phyloP scores from a whole-genome alignment of 1,139 yeast species.

The Protomyces macrosporus region DNA sequence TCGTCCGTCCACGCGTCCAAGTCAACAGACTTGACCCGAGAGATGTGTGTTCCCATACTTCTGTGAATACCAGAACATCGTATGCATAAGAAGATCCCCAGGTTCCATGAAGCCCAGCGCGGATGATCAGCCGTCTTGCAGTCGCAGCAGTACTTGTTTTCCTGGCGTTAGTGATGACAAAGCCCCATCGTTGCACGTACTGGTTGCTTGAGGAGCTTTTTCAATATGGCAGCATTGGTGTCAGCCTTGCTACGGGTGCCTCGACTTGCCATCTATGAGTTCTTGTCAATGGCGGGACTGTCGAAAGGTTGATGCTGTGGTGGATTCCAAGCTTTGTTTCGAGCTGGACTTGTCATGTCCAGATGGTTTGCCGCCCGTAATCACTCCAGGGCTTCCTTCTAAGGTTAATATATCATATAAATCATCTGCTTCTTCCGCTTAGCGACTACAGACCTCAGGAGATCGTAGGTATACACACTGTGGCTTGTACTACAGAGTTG shows the following conservation, averaged over 20 bases:
- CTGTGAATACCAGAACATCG: constrained; percentile 93
- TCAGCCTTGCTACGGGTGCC: constrained; percentile 35
- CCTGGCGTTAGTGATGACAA: constrained; percentile 31
- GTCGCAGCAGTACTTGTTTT: constrained; percentile 79
- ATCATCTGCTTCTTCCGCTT: too few relatives aligned
- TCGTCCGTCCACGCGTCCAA: constrained; percentile 96
- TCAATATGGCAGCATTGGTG: constrained; percentile 59
- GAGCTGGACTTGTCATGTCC: too few relatives aligned
- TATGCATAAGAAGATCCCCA: constrained; percentile 89
- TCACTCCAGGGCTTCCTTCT: too few relatives aligned
- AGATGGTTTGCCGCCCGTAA: too few relatives aligned
- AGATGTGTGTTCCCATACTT: constrained; percentile 88
- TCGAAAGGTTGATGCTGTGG: neutral
- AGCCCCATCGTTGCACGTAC: constrained; percentile 31
- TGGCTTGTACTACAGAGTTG: too few relatives aligned
- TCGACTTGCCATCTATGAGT: constrained; percentile 4
- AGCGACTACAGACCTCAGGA: too few relatives aligned
- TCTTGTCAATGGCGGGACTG: neutral
- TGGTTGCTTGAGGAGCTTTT: constrained; percentile 66
- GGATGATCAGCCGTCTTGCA: constrained; percentile 88
- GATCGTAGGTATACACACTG: too few relatives aligned
- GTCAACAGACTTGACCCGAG: constrained; percentile 75
- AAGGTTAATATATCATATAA: too few relatives aligned
- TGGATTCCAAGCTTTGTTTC: neutral
- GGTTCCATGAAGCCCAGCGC: constrained; percentile 95